phyloP scores from a whole-genome alignment of 768 basidiomycete species.

The Trametes coccinea region DNA sequence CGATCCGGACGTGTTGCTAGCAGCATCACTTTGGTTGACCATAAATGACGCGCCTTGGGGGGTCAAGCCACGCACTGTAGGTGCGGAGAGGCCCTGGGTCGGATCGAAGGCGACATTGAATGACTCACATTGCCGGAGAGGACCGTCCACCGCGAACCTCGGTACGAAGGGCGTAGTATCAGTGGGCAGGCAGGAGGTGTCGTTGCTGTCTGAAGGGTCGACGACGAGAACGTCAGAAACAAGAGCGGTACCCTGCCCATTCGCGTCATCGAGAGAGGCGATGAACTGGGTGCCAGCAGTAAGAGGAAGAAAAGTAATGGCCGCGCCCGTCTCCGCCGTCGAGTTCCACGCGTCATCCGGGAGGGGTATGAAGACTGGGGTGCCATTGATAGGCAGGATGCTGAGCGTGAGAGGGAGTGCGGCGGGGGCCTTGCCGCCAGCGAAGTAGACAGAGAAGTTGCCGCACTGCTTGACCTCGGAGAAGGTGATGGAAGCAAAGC shows the following conservation, averaged over 20 bases:
- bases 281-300: conserved; percentile 50
- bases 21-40: conserved; percentile 24
- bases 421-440: conserved; percentile 38
- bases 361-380: conserved; percentile 49
- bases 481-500: conserved; percentile 34
- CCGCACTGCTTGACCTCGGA: conserved; percentile 55
- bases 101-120: conserved; percentile 48
- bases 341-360: conserved; percentile 38
- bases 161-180: conserved; percentile 14
- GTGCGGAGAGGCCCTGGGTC: conserved; percentile 35
- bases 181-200: conserved; percentile 43
- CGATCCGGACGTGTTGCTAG: conserved; percentile 33
- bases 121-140: conserved; percentile 48
- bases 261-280: conserved; percentile 52
- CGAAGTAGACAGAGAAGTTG: conserved; percentile 47
- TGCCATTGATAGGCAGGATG: conserved; percentile 55
- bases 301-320: conserved; percentile 54
- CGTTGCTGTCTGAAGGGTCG: conserved; percentile 36
- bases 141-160: conserved; percentile 37
- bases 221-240: conserved; percentile 53
- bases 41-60: conserved; percentile 30
- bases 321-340: conserved; percentile 42
- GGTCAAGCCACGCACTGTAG: conserved; percentile 41
- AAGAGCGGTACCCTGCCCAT: conserved; percentile 40
- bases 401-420: conserved; percentile 47